A percentile compares a stretch with the other conserved stretches of the same genome.
Evolutionary conservation across 371 early-diverging fungal species (phyloP).

Genomic region (Enterospora canceri): DNA sequence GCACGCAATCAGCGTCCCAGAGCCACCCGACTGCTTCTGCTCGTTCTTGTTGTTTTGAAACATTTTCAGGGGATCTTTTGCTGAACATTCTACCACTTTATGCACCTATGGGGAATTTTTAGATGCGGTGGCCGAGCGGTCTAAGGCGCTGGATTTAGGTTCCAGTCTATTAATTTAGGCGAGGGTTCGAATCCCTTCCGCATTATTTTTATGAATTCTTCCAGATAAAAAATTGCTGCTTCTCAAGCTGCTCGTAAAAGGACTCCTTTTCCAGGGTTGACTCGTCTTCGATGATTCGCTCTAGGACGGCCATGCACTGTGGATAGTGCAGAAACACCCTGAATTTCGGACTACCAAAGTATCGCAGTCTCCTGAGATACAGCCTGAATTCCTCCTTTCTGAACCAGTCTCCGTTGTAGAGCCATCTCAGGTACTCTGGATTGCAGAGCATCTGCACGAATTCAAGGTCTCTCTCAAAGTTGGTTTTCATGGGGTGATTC

Average conservation of each 20-base stretch:
- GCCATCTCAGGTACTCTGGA: constrained; percentile 53
- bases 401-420: constrained; percentile 52
- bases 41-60: neutral
- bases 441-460: constrained; percentile 57
- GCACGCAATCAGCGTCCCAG: neutral
- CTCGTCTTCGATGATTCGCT: constrained; percentile 35
- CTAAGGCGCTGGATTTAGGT: constrained; percentile 56
- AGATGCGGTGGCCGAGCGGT: constrained; percentile 53
- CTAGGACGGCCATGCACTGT: constrained; percentile 49
- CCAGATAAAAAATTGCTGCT: constrained; percentile 13
- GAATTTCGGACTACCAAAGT: constrained; percentile 49
- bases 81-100: neutral
- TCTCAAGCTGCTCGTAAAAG: constrained; percentile 22
- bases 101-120: neutral
- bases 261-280: constrained; percentile 13
- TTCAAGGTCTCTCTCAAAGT: constrained; percentile 55
- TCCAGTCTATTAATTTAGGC: constrained; percentile 41
- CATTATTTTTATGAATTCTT: constrained; percentile 31
- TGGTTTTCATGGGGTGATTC: neutral
- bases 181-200: constrained; percentile 52
- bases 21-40: neutral
- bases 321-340: constrained; percentile 52
- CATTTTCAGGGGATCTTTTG: neutral
- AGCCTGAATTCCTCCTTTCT: constrained; percentile 40
- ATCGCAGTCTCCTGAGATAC: constrained; percentile 47